phyloP scores from a whole-genome alignment of 1,284 basidiomycete genomes.

The Athelia psychrophila region DNA sequence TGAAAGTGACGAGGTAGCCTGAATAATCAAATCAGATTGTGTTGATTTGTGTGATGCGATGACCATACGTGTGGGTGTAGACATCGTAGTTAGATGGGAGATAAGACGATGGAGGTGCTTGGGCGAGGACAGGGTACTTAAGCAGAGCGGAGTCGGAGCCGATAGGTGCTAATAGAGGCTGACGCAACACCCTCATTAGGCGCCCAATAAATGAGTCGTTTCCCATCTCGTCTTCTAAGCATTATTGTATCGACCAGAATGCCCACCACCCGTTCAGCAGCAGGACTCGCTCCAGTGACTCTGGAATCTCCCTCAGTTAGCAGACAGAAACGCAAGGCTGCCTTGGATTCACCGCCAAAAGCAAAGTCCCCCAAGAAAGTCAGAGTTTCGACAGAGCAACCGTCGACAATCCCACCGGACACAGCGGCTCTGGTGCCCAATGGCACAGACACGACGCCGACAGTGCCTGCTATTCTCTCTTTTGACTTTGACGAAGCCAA shows the following conservation, averaged over 20 bases:
- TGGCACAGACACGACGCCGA: slow-evolving; percentile 4
- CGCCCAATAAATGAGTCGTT: no score
- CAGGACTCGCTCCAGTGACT: slow-evolving; percentile 15
- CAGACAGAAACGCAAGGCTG: slow-evolving; percentile 23
- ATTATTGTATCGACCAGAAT: slow-evolving; percentile 17
- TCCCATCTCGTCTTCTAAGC: neutral
- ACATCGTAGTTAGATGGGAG: no score
- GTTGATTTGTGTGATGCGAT: no score
- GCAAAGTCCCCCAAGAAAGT: neutral
- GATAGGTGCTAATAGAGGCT: no score
- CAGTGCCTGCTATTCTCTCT: slow-evolving; percentile 63
- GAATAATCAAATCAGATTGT: neutral
- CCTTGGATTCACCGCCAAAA: neutral
- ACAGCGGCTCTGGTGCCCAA: neutral
- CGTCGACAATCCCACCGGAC: neutral
- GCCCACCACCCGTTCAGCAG: slow-evolving; percentile 40
- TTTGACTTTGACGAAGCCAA: slow-evolving; percentile 79
- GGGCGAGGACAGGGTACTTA: no score
- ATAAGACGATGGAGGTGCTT: no score
- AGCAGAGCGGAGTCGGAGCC: neutral
- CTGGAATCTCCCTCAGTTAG: slow-evolving; percentile 7
- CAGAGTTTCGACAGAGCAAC: neutral
- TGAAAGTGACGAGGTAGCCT: slow-evolving; percentile 64
- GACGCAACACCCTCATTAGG: no score
- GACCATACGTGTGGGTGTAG: no score